These are phyloP conservation scores for Lepidium didymum DNA, from an alignment of 345 rosid genomes.

Conservation along the genomic window DNA sequence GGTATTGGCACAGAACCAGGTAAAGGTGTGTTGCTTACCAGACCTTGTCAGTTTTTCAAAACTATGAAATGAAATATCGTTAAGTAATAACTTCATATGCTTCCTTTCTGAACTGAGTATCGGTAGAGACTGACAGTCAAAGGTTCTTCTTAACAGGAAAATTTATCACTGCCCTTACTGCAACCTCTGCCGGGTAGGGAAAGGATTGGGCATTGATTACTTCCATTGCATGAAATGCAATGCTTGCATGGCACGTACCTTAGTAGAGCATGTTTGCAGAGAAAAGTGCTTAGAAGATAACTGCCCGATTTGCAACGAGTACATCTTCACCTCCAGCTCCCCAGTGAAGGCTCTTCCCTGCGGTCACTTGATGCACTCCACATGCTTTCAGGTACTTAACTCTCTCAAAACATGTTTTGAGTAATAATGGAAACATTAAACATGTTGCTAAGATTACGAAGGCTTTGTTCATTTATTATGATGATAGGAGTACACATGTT, in stretches of 20 bases:
- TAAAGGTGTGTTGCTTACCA: not conserved
- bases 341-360: slow-evolving; percentile 82
- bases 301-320: slow-evolving; percentile 84
- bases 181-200: slow-evolving; percentile 84
- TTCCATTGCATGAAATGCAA: slow-evolving; percentile 97
- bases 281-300: slow-evolving; percentile 72
- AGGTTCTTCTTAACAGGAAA: slow-evolving; percentile 43
- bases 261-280: slow-evolving; percentile 55
- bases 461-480: slow-evolving; percentile 19
- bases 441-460: not conserved
- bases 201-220: slow-evolving; percentile 83
- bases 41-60: not conserved
- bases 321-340: slow-evolving; percentile 58
- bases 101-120: not conserved
- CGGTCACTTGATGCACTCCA: slow-evolving; percentile 91
- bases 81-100: not conserved
- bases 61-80: not conserved
- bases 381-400: slow-evolving; percentile 57
- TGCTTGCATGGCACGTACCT: slow-evolving; percentile 72
- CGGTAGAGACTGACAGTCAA: not conserved
- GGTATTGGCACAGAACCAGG: not conserved
- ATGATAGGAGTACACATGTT: slow-evolving; percentile 66
- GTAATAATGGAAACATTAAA: not conserved
- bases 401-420: not conserved
- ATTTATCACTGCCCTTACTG: slow-evolving; percentile 95